Evolutionary conservation across 1,139 yeast species (phyloP).

Genomic region (Taphrina communis): DNA sequence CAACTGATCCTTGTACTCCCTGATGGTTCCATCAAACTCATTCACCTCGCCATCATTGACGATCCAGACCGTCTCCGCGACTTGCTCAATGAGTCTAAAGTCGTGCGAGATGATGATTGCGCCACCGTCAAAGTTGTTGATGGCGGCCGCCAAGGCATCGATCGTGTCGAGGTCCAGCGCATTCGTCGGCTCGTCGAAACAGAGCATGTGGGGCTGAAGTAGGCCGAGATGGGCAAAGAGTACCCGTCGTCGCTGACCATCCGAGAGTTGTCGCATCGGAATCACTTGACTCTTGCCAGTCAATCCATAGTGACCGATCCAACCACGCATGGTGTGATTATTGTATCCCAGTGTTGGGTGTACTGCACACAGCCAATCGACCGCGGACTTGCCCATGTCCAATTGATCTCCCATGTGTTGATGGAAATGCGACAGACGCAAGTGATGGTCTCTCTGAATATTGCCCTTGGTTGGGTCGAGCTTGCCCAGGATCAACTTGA

Average conservation of each 20-base stretch:
- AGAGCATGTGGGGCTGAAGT: slow-evolving; percentile 90
- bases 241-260: slow-evolving; percentile 99
- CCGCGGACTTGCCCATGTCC: slow-evolving; percentile 90
- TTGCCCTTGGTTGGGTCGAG: slow-evolving; percentile 89
- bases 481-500: slow-evolving; percentile 95
- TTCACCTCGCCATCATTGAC: slow-evolving; percentile 41
- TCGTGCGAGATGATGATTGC: slow-evolving; percentile 98
- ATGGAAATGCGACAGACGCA: slow-evolving; percentile 96
- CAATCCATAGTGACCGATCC: slow-evolving; percentile 92
- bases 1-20: slow-evolving; percentile 44
- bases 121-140: slow-evolving; percentile 94
- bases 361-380: slow-evolving; percentile 95
- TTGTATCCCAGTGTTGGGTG: slow-evolving; percentile 87
- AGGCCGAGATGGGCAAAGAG: slow-evolving; percentile 95
- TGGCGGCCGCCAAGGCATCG: slow-evolving; percentile 96
- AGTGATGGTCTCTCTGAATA: slow-evolving; percentile 95
- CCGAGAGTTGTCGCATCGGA: slow-evolving; percentile 97
- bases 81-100: slow-evolving; percentile 95
- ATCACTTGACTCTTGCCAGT: slow-evolving; percentile 99
- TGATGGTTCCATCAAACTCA: slow-evolving; percentile 43
- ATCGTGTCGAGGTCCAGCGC: slow-evolving; percentile 98
- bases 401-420: slow-evolving; percentile 99
- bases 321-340: slow-evolving; percentile 42
- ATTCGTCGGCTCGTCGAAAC: slow-evolving; percentile 99
- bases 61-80: slow-evolving; percentile 73